phyloP scores from a whole-genome alignment of 352 stramenopile genomes.

The Phytophthora melonis region DNA sequence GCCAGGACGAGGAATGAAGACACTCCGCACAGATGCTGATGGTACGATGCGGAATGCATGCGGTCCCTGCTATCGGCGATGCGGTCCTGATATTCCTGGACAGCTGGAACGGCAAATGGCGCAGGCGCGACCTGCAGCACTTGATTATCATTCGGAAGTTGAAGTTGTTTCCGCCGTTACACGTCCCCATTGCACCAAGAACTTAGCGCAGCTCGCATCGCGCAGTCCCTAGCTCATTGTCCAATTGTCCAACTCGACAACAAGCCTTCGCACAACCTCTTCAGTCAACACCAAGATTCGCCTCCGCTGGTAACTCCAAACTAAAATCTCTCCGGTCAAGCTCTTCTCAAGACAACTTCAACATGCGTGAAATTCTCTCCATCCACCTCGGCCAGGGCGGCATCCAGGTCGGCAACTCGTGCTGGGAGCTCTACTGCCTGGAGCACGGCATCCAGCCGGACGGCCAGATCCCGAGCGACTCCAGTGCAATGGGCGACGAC shows the following conservation, averaged over 20 bases:
- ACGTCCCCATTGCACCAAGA: background rate
- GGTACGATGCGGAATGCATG: conserved; percentile 22
- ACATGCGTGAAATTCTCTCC: conserved; percentile 93
- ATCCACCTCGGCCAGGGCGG: conserved; percentile 97
- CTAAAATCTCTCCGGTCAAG: background rate
- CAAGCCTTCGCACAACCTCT: background rate
- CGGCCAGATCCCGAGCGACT: too few relatives aligned
- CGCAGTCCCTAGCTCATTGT: conserved; percentile 22
- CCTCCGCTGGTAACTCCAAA: background rate
- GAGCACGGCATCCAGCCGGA: conserved; percentile 95
- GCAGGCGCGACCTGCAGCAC: background rate
- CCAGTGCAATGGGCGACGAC: too few relatives aligned
- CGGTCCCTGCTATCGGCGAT: conserved; percentile 9
- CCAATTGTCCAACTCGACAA: conserved; percentile 23
- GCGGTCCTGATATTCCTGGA: background rate
- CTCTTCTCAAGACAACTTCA: conserved; percentile 13
- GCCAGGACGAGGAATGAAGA: background rate
- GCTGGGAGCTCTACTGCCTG: conserved; percentile 95
- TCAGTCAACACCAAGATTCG: background rate
- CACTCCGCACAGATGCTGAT: conserved; percentile 25
- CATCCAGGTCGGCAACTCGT: conserved; percentile 89
- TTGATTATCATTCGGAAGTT: conserved; percentile 14
- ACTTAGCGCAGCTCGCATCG: background rate
- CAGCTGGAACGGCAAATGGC: background rate
- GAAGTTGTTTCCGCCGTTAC: conserved; percentile 6